Conservation (phyloP, 176 grass and related monocot genomes). For the Luzula sylvatica region DNA sequence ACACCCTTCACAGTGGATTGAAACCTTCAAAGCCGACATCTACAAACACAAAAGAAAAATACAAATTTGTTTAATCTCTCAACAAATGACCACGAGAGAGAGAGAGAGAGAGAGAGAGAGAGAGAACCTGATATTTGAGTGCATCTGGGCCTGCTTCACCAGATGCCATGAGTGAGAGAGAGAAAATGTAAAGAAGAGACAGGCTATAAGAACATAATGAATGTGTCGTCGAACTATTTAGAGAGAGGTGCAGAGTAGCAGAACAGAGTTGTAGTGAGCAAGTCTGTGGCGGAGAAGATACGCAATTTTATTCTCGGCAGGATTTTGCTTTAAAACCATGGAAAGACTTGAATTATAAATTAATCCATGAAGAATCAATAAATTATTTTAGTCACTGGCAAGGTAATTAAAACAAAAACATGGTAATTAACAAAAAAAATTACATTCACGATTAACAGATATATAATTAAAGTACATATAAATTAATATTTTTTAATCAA, state of each 20-base stretch:
- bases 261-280: background rate
- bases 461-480: no score
- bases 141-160: conserved; percentile 46
- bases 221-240: background rate
- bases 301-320: conserved; percentile 9
- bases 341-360: conserved; percentile 4
- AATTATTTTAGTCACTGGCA: background rate
- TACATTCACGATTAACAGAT: no score
- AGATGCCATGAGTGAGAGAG: conserved; percentile 40
- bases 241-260: background rate
- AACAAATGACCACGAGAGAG: background rate
- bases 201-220: background rate
- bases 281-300: background rate
- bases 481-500: no score
- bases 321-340: background rate
- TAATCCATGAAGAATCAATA: background rate
- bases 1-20: conserved; percentile 98
- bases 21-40: conserved; percentile 74
- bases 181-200: conserved; percentile 7
- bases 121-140: conserved; percentile 67
- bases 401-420: no score
- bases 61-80: background rate
- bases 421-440: no score
- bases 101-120: conserved; percentile 3
- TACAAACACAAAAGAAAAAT: conserved; percentile 21